Base-by-base conservation (phyloP, 139 green algal species). In the Volvox africanus region DNA sequence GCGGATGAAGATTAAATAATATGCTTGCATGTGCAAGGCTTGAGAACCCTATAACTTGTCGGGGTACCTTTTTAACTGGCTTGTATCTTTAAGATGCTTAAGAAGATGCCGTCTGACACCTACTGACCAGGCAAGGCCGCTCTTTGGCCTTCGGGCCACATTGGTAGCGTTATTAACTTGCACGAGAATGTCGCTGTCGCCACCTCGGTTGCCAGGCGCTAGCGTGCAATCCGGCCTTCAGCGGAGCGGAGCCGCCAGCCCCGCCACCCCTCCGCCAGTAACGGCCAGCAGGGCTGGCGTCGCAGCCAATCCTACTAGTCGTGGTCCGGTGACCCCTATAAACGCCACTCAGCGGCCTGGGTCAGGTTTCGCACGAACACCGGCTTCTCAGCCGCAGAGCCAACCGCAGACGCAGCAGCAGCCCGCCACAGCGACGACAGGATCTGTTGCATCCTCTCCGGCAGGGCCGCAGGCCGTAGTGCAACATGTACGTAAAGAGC, bases 321-420 rank as follows among this genome's bases (percentile, higher is more conserved):
- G 35, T 61, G 83, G 83, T 22, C 37, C 80, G 50, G 50, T 71
- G 26, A 86, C 80, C 20, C 80, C 80, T 17, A 35, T 55, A 55
- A 81, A 81, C 75, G 28, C 75, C 1, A 14, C 36, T 20, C 35
- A 80, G 83, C 84, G 37, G 28, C 32, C 36, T 68, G 21, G 62
- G 36, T 17, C 67, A 5, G 36, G n/a, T 13, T 36, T 62, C 6
- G 36, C 69, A n/a, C 68, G 68, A n/a, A 82, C 68, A 67, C 68
- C 61, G 35, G 14, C 84, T 21, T 26, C 68, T 22, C 36, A 62
- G 69, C 61, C 30, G 68, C 19, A 75, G 26, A 16, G 36, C 36
- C 36, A n/a, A 44, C 78, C 32, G 35, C 78, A 67, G 36, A 14
- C n/a, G 78, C 78, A 84, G 77, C 77, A 82, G 78, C 78, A 67